phyloP scores from a whole-genome alignment of 176 grass and related monocot species.

The Bromus sterilis region DNA sequence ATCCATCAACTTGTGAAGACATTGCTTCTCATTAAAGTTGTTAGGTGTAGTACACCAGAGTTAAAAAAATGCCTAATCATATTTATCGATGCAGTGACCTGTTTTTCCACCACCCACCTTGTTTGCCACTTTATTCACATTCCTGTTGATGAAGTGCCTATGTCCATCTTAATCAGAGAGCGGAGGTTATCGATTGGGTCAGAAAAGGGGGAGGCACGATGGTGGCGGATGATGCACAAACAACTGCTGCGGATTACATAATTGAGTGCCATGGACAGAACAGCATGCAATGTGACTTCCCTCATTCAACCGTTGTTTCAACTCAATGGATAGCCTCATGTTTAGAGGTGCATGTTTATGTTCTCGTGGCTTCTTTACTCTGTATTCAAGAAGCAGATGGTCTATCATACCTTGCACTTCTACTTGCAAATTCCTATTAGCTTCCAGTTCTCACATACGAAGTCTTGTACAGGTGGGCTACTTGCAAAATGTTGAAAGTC shows the following conservation, averaged over 20 bases:
- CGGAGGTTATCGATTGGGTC: conserved; percentile 81
- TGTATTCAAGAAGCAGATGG: conserved; percentile 6
- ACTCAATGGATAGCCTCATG: conserved; percentile 90
- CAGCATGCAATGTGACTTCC: conserved; percentile 15
- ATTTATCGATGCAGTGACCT: not conserved
- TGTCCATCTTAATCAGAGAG: conserved; percentile 62
- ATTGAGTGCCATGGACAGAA: conserved; percentile 63
- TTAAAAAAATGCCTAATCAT: not conserved
- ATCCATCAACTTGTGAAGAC: conserved; percentile 2
- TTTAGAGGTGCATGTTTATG: conserved; percentile 57
- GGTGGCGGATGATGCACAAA: conserved; percentile 43
- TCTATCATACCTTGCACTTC: not conserved
- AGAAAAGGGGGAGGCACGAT: conserved; percentile 59
- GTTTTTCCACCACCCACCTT: not conserved
- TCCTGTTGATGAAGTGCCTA: conserved; percentile 12
- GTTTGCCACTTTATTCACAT: conserved; percentile 2
- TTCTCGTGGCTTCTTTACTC: conserved; percentile 3
- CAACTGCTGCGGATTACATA: conserved; percentile 49
- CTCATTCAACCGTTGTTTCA: conserved; percentile 63
- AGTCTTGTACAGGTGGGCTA: conserved; percentile 51
- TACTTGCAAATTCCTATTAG: conserved; percentile 11
- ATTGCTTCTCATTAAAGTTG: conserved; percentile 12
- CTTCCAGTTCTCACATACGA: conserved; percentile 25
- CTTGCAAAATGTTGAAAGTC: conserved; percentile 74
- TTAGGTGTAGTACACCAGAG: not conserved